Evolutionary conservation across 768 basidiomycete genomes (phyloP).

Genomic region (Tylopilus sp.): DNA sequence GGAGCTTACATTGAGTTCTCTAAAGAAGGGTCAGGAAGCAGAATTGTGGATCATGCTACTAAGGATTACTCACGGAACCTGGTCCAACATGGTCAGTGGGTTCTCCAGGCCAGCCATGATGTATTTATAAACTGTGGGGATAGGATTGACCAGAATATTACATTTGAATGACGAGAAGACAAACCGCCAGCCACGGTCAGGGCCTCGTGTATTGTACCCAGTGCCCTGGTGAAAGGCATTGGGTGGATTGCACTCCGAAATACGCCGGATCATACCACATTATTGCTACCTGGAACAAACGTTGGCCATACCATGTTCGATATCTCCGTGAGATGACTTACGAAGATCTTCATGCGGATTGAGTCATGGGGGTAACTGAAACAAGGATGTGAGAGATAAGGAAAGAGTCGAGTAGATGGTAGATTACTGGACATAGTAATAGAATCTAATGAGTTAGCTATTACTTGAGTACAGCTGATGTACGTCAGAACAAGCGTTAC

Average conservation of each 20-base stretch:
- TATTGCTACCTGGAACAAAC: slow-evolving; percentile 1
- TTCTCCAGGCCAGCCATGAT: not conserved
- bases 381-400: not conserved
- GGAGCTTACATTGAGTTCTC: slow-evolving; percentile 12
- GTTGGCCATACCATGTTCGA: not conserved
- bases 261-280: slow-evolving; percentile 1
- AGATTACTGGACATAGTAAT: slow-evolving; percentile 5
- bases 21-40: not conserved
- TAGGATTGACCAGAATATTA: not conserved
- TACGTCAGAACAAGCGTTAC: not conserved
- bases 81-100: not conserved
- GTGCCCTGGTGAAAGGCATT: not conserved
- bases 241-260: not conserved
- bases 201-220: slow-evolving; percentile 8
- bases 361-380: slow-evolving; percentile 1
- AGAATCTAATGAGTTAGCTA: not conserved
- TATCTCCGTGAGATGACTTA: not conserved
- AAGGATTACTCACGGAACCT: not conserved
- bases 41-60: not conserved
- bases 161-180: not conserved
- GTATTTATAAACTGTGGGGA: slow-evolving; percentile 1
- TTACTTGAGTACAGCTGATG: no score
- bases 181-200: slow-evolving; percentile 6
- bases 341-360: not conserved
- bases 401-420: not conserved